Base-by-base conservation (phyloP, 2,329 filamentous ascomycete genomes). In the Fusarium musae region DNA sequence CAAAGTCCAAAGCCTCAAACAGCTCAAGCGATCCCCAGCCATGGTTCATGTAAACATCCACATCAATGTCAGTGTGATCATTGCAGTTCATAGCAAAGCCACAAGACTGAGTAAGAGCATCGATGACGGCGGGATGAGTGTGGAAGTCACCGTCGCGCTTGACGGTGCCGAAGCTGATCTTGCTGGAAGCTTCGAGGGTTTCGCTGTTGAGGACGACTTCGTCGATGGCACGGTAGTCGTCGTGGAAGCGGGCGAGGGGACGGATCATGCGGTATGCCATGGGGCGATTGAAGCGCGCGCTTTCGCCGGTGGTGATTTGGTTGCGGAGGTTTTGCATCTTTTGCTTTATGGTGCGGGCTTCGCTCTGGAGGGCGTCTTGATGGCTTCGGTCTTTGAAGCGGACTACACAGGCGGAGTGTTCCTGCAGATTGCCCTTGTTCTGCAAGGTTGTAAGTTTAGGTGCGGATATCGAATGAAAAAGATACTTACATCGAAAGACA, bases 71-170 rank as follows among this genome's bases (percentile, higher is more conserved):
- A 0, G 74, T 76, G 3, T 68, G 26, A 15, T 76, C 74, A 34
- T 76, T 76, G 9, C 74, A 76, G 57, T 76, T 76, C 74, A 76
- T 76, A 11, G 74, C 62, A n/a, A 76, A 76, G 2, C 74, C 74
- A 9, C 74, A 76, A 0, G 74, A 74, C 26, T 76, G 74, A 0
- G 74, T 76, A 4, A 76, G 56, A 2, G 74, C 60, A 15, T 76
- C 74, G 8, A 76, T 76, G 12, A 76, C 60, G 13, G 74, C 74
- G 3, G 74, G 74, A 13, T 76, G 74, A 13, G 72, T 75, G 28
- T 75, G 69, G 23, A 66, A 76, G 16, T 73, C 43, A 0, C 74
- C 74, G 0, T 71, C 72, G 0, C 69, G 72, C 40, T 76, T 73
- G 0, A 76, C 61, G 1, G 62, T 75, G 1, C 72, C 66, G 8